Evolutionary conservation across 352 stramenopile genomes (phyloP).

Genomic region (Thraustochytrium striatum): DNA sequence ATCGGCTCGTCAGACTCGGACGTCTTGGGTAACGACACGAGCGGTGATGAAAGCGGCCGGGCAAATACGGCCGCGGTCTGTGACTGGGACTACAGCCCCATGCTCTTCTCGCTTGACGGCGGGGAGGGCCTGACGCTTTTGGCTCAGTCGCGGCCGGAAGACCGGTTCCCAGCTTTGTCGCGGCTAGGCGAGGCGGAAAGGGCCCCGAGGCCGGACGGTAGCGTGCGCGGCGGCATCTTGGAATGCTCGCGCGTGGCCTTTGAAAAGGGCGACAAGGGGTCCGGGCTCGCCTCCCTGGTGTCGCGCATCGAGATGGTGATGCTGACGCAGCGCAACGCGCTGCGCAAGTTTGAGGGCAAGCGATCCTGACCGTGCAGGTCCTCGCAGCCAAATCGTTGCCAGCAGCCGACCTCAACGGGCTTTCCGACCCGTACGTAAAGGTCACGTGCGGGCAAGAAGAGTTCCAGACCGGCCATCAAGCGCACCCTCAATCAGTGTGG

Average conservation of each 20-base stretch:
- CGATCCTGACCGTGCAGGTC: constrained; percentile 53
- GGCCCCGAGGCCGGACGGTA: too few relatives aligned
- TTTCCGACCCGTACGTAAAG: constrained; percentile 55
- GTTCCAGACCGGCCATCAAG: background rate
- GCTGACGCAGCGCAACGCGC: constrained; percentile 40
- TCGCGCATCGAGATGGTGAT: background rate
- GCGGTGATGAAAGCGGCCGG: too few relatives aligned
- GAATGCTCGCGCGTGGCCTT: background rate
- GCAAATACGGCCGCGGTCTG: too few relatives aligned
- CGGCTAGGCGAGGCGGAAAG: too few relatives aligned
- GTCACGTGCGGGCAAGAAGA: constrained; percentile 51
- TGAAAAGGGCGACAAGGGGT: background rate
- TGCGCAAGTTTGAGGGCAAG: constrained; percentile 14
- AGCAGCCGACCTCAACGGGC: constrained; percentile 51
- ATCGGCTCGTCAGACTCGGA: constrained; percentile 3
- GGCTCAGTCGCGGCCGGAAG: too few relatives aligned
- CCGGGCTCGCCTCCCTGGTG: background rate
- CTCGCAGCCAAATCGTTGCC: constrained; percentile 49
- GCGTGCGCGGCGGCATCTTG: constrained; percentile 26
- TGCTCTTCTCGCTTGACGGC: too few relatives aligned
- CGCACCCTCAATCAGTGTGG: constrained; percentile 32
- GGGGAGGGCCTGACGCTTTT: too few relatives aligned
- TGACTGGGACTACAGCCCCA: too few relatives aligned
- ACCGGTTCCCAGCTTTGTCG: too few relatives aligned
- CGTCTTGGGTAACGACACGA: too few relatives aligned